Evolutionary conservation across 495 filamentous ascomycete genomes (phyloP).

Genomic region (Talaromyces trachyspermus): DNA sequence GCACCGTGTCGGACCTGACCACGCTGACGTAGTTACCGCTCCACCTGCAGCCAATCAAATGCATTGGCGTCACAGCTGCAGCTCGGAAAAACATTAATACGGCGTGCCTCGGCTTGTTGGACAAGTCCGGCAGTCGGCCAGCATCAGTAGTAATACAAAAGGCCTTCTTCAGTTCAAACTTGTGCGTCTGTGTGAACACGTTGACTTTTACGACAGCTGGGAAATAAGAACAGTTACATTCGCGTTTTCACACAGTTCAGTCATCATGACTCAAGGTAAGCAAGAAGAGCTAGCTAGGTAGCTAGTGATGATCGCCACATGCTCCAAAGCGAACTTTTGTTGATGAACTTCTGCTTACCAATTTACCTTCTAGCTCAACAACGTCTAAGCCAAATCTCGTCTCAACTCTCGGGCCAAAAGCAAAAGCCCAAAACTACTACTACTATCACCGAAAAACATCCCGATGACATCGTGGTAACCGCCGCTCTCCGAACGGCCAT

Average conservation of each 20-base stretch:
- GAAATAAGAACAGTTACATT: too few species aligned
- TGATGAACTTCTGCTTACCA: constrained; percentile 8
- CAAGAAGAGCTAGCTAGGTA: too few species aligned
- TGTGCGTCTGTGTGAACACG: too few species aligned
- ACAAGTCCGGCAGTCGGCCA: too few species aligned
- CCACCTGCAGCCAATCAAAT: neutral
- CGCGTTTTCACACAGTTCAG: neutral
- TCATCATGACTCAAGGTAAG: constrained; percentile 13
- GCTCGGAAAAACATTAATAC: neutral
- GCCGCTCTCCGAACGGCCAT: constrained; percentile 86
- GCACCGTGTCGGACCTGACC: too few species aligned
- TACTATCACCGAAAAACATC: constrained; percentile 51
- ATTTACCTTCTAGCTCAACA: constrained; percentile 41
- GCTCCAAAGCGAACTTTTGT: too few species aligned
- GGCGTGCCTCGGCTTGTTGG: constrained; percentile 5
- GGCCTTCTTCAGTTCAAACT: too few species aligned
- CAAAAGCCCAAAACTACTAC: constrained; percentile 44
- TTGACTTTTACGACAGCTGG: too few species aligned
- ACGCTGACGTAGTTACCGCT: too few species aligned
- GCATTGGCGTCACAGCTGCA: too few species aligned
- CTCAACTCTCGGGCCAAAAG: constrained; percentile 50
- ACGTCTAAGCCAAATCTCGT: constrained; percentile 56
- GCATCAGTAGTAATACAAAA: too few species aligned
- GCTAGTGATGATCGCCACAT: too few species aligned
- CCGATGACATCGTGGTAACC: constrained; percentile 83